Percentiles rank a stretch among this genome's conserved stretches.
Conservation (phyloP, 352 stramenopile species). For the Ophiocytium majus region DNA sequence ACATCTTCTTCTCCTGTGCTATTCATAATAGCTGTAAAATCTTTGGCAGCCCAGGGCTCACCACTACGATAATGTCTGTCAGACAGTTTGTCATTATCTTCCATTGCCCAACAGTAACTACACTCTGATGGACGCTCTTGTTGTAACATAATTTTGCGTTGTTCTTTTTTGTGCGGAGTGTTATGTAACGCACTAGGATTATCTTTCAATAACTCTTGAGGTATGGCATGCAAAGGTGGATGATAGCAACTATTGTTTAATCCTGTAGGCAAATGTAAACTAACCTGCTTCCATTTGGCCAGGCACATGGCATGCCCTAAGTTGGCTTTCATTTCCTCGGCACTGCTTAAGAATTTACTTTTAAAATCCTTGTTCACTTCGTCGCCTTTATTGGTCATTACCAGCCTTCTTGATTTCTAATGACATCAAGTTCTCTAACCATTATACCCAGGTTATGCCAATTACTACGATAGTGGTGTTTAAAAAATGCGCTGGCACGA, state of each 20-base stretch:
- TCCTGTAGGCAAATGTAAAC: background rate
- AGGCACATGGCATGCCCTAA: background rate
- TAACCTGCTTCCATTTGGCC: constrained; percentile 12
- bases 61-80: background rate
- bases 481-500: no score
- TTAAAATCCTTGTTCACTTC: background rate
- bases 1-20: background rate
- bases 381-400: no score
- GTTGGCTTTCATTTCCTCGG: background rate
- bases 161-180: background rate
- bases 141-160: background rate
- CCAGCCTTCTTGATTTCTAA: no score
- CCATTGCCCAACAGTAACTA: background rate
- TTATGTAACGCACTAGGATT: background rate
- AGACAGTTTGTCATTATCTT: background rate
- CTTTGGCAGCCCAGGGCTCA: background rate
- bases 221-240: background rate
- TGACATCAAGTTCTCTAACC: no score
- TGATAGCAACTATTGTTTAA: background rate
- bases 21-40: background rate
- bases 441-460: no score
- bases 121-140: background rate
- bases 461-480: no score
- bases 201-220: background rate
- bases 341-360: background rate